Percentiles rank a stretch among this genome's conserved stretches.
phyloP scores from a whole-genome alignment of 2,329 filamentous ascomycete genomes.

The Diaporthe citrichinensis region DNA sequence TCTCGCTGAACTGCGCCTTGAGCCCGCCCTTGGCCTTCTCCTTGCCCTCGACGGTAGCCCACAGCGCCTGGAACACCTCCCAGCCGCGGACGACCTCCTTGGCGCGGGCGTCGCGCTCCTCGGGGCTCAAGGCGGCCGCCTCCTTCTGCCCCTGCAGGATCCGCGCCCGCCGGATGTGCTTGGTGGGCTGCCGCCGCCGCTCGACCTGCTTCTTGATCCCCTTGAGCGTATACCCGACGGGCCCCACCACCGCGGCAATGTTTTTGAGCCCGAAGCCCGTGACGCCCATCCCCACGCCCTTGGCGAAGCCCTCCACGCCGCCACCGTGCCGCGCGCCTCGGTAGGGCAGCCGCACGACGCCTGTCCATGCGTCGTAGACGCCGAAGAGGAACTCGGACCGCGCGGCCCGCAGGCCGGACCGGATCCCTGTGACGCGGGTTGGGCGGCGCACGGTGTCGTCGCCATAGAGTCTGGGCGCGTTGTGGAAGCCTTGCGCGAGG shows the following conservation, averaged over 20 bases:
- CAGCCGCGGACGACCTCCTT: constrained; percentile 58
- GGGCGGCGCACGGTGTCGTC: constrained; percentile 77
- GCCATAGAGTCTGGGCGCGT: constrained; percentile 78
- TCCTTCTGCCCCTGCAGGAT: constrained; percentile 71
- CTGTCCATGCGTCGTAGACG: constrained; percentile 75
- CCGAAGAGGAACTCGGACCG: constrained; percentile 74
- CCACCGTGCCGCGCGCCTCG: constrained; percentile 70
- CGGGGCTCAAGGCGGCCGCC: constrained; percentile 49
- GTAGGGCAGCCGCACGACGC: constrained; percentile 71
- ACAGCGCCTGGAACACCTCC: constrained; percentile 57
- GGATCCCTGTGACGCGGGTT: constrained; percentile 74
- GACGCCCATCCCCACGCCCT: constrained; percentile 74
- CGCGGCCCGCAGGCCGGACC: constrained; percentile 73
- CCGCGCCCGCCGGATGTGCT: constrained; percentile 68
- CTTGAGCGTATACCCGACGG: constrained; percentile 74
- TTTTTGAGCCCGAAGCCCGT: constrained; percentile 76
- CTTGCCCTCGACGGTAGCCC: constrained; percentile 54
- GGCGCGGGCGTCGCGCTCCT: constrained; percentile 49
- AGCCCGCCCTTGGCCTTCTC: constrained; percentile 53
- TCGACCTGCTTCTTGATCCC: constrained; percentile 73
- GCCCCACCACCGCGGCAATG: constrained; percentile 72
- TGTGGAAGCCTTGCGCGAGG: constrained; percentile 78
- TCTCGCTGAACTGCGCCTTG: constrained; percentile 50
- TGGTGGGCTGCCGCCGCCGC: constrained; percentile 66
- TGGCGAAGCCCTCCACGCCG: constrained; percentile 56